These are phyloP conservation scores for Nemania diffusa DNA, from an alignment of 2,329 filamentous ascomycete species.

Conservation along the genomic window DNA sequence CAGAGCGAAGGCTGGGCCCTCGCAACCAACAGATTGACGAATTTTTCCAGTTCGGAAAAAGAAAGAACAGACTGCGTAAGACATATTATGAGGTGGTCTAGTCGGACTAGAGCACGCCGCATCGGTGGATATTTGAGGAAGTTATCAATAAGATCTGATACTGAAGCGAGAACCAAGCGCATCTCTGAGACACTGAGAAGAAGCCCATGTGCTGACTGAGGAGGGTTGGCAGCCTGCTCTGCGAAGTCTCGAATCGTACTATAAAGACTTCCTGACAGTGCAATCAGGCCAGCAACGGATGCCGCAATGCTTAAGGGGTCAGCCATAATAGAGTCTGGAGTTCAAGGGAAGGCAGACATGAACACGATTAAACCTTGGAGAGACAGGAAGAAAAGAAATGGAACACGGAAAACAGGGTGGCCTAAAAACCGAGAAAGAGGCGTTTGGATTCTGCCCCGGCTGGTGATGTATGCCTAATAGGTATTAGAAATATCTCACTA, in stretches of 20 bases:
- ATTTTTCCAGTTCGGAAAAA: conserved; percentile 19
- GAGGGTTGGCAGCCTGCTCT: not conserved
- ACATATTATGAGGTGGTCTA: conserved; percentile 27
- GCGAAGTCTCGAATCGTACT: not conserved
- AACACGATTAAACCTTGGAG: not conserved
- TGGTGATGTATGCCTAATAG: not conserved
- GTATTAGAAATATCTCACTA: not conserved
- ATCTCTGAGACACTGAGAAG: conserved; percentile 26
- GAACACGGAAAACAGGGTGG: too few species aligned
- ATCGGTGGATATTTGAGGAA: conserved; percentile 8
- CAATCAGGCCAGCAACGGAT: conserved; percentile 21
- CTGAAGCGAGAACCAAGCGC: conserved; percentile 18
- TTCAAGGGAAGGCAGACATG: not conserved
- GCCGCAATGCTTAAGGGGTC: conserved; percentile 23
- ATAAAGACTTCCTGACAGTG: conserved; percentile 23
- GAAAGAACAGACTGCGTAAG: conserved; percentile 20
- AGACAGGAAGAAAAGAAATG: not conserved
- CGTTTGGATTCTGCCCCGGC: not conserved
- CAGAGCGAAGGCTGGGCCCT: not conserved
- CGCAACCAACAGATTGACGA: conserved; percentile 8
- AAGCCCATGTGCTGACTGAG: conserved; percentile 6
- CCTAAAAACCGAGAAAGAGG: not conserved
- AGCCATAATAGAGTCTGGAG: not conserved
- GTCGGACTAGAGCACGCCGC: conserved; percentile 23
- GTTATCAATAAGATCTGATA: conserved; percentile 22